Evolutionary conservation across 495 filamentous ascomycete species (phyloP).

Genomic region (Antarctomyces pellizariae): DNA sequence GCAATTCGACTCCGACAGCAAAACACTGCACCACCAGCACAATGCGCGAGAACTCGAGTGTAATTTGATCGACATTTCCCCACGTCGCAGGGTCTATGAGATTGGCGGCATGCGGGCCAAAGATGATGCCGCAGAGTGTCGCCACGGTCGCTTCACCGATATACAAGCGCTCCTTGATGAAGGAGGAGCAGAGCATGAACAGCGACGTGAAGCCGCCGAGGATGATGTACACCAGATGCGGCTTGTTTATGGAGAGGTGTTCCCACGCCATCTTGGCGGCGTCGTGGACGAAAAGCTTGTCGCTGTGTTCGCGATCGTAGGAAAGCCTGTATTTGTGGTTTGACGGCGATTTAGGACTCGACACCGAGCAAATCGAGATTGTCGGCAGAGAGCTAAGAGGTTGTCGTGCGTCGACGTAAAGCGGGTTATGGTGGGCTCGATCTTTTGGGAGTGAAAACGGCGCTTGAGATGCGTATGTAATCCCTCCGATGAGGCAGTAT

Average conservation of each 20-base stretch:
- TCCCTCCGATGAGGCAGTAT: too few species aligned
- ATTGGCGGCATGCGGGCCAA: constrained; percentile 84
- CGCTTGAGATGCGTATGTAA: too few species aligned
- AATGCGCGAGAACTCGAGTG: constrained; percentile 88
- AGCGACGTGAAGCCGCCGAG: constrained; percentile 91
- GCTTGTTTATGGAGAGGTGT: constrained; percentile 75
- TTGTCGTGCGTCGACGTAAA: too few species aligned
- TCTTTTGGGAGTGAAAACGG: too few species aligned
- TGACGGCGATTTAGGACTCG: too few species aligned
- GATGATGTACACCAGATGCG: constrained; percentile 96
- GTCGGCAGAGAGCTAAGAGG: too few species aligned
- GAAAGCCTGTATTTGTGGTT: too few species aligned
- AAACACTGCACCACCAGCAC: constrained; percentile 99
- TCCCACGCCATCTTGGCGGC: constrained; percentile 80
- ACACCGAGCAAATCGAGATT: too few species aligned
- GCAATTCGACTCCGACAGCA: constrained; percentile 95
- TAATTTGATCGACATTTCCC: constrained; percentile 90
- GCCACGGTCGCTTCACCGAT: constrained; percentile 97
- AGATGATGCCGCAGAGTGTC: constrained; percentile 89
- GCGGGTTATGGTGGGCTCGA: too few species aligned
- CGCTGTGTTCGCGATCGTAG: too few species aligned
- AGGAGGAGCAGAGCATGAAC: constrained; percentile 94
- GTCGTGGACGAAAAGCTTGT: too few species aligned
- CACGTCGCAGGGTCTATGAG: constrained; percentile 67
- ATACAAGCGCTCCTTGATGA: constrained; percentile 96